A percentile compares a stretch with the other conserved stretches of the same genome.
Conservation (phyloP, 208 protist species). For the Zelonia costaricensis region DNA sequence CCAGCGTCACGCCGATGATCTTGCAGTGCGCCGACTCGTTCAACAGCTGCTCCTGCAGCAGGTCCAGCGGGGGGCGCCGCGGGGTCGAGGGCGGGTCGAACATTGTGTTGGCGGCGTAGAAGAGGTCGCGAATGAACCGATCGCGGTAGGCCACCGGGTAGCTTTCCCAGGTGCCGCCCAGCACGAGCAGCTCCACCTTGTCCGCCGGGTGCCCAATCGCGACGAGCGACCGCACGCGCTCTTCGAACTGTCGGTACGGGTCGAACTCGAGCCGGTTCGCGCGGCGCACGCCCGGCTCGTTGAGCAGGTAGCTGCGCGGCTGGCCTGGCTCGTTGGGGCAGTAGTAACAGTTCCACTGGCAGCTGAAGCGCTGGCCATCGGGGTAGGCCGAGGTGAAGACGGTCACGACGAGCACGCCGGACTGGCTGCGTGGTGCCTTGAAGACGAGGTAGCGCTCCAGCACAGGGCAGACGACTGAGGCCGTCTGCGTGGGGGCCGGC, state of each 20-base stretch:
- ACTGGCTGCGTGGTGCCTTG: conserved; percentile 88
- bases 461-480: conserved; percentile 14
- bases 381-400: conserved; percentile 92
- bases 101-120: conserved; percentile 90
- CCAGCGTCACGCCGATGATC: conserved; percentile 99
- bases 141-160: conserved; percentile 94
- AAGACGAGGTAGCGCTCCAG: conserved; percentile 75
- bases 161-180: conserved; percentile 99
- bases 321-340: conserved; percentile 92
- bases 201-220: conserved; percentile 90
- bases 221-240: conserved; percentile 76
- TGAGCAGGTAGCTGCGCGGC: conserved; percentile 90
- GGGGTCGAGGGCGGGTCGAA: conserved; percentile 34
- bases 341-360: conserved; percentile 94
- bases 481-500: not conserved
- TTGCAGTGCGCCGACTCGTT: conserved; percentile 93
- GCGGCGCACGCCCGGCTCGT: conserved; percentile 89
- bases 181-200: conserved; percentile 99
- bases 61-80: conserved; percentile 52
- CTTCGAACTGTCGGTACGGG: conserved; percentile 78
- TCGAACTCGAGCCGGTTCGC: conserved; percentile 87
- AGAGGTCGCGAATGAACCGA: conserved; percentile 85
- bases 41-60: conserved; percentile 89
- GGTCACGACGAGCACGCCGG: conserved; percentile 91
- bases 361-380: conserved; percentile 84